Evolutionary conservation across 345 rosid species (phyloP), one percentile per base, ranked within the genome.

Genomic region (Nephelium lappaceum): DNA sequence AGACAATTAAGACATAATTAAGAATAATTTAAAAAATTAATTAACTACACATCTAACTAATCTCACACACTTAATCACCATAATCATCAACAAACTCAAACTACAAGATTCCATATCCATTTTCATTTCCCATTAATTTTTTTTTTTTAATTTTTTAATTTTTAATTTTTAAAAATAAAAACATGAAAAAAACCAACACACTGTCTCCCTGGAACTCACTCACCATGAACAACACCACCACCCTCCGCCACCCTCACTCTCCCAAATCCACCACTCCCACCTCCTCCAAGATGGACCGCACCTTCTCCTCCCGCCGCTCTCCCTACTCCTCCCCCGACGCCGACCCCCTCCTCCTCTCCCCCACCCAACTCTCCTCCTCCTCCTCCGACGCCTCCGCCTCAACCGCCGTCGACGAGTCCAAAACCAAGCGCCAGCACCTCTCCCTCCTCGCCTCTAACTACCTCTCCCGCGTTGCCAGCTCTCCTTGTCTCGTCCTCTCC

Each of bases 271-370:
- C 83, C 25, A 53, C 81, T 3, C 72, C 83, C 25, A 53, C 84
- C 19, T 63, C 81, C 10, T n/a, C 78, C 23, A 90, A 87, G 91
- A 82, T 89, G 21, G 95, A 91, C 70, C 88, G 93, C 31, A 73
- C 83, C 39, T 86, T 90, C 71, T 90, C 95, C 75, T 84, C 86
- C 63, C 93, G 93, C 80, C 87, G 93, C 64, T 58, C 82, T 47
- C 81, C 43, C 81, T 10, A 69, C 76, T 80, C 83, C 73, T 72
- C 78, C 24, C 6, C n/a, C 55, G 74, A 23, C 78, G 69, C 77
- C 53, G 65, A 60, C 5, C 73, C 73, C 21, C 67, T 72, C 1
- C 36, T 82, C 71, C 73, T 62, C 38, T 79, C 67, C 69, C 36
- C 79, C 39, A 4, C 23, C 61, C 76, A 45, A 41, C 41, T 63